Evolutionary conservation across 139 green algal genomes (phyloP), one percentile per base, ranked within the genome.

Genomic region (Zygnema cylindricum): DNA sequence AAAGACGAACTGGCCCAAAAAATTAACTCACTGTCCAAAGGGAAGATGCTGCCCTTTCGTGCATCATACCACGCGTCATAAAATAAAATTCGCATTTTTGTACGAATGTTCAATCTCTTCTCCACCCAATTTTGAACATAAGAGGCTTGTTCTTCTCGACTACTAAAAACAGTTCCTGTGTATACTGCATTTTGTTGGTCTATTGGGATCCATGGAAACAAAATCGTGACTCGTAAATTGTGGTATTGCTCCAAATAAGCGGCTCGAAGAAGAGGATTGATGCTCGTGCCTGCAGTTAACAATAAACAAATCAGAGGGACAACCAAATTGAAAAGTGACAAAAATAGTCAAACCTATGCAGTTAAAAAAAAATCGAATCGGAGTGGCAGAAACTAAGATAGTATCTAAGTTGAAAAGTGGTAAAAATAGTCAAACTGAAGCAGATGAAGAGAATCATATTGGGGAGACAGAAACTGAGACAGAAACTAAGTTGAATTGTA

Each of bases 181-280:
- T 88, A 40, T 1, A 89, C 71, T 23, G 54, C 39, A 16, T 25
- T 11, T 77, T 89, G 85, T 1, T 89, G 38, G 23, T 40, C 40
- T 1, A 40, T 35, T 7, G 85, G 73, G 73, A 89, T 85, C 85
- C 85, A 89, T 30, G 85, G 85, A 3, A 89, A 30, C 38, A 89
- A 30, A 23, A 89, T 69, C 22, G 40, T n/a, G 75, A 89, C 85
- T 38, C 73, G 76, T 30, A 49, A 54, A 40, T 84, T 32, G 30
- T 87, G 41, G 69, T 95, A 93, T 1, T 87, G 92, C 1, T 96
- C 92, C 40, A 99, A 93, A 93, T 98, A 99, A 0, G 96, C 97
- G 0, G 96, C 96, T 1, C 97, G 93, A 89, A 99, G 94, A 89
- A 99, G 93, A 42, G 97, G 97, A 92, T 99, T 99, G 35, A 99